Percentiles rank a stretch among this genome's conserved stretches.
phyloP scores from a whole-genome alignment of 208 protist genomes.

The Leptomonas seymouri region DNA sequence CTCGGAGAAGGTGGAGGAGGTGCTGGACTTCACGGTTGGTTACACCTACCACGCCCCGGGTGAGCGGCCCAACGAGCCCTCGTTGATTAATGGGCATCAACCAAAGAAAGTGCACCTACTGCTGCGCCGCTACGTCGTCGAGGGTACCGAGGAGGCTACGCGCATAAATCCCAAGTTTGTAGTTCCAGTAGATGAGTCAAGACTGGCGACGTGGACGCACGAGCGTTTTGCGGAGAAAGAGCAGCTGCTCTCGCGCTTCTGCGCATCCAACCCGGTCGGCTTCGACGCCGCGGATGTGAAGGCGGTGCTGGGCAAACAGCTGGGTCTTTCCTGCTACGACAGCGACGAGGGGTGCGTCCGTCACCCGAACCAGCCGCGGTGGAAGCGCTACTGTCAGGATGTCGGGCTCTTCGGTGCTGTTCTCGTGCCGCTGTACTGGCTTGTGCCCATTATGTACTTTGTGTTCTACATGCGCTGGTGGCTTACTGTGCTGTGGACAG shows the following conservation, averaged over 20 bases:
- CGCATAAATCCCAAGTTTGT: conserved; percentile 15
- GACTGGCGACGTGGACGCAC: conserved; percentile 60
- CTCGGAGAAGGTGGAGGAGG: conserved; percentile 66
- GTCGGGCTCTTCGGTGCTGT: conserved; percentile 23
- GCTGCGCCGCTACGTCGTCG: conserved; percentile 45
- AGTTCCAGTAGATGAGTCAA: conserved; percentile 48
- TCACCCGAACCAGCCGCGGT: conserved; percentile 21
- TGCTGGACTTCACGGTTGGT: conserved; percentile 87
- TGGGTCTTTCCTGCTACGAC: conserved; percentile 60
- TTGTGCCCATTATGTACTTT: conserved; percentile 27
- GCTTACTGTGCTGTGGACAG: conserved; percentile 16
- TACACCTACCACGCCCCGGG: conserved; percentile 72
- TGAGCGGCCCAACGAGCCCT: conserved; percentile 65
- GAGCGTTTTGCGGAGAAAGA: conserved; percentile 87
- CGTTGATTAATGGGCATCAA: conserved; percentile 71
- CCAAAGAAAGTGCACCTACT: conserved; percentile 80
- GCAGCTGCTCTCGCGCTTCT: conserved; percentile 75
- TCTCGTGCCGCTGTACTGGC: conserved; percentile 22
- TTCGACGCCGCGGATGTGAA: conserved; percentile 65
- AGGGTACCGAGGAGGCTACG: conserved; percentile 21
- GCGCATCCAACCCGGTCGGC: conserved; percentile 55
- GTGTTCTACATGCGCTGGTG: conserved; percentile 25
- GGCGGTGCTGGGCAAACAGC: conserved; percentile 54
- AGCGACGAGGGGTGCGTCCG: conserved; percentile 35
- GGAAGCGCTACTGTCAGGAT: conserved; percentile 30